Percentiles rank a stretch among this genome's conserved stretches.
These are phyloP conservation scores for Phycomyces blakesleeanus DNA, from an alignment of 192 early-diverging fungal species.

Conservation along the genomic window DNA sequence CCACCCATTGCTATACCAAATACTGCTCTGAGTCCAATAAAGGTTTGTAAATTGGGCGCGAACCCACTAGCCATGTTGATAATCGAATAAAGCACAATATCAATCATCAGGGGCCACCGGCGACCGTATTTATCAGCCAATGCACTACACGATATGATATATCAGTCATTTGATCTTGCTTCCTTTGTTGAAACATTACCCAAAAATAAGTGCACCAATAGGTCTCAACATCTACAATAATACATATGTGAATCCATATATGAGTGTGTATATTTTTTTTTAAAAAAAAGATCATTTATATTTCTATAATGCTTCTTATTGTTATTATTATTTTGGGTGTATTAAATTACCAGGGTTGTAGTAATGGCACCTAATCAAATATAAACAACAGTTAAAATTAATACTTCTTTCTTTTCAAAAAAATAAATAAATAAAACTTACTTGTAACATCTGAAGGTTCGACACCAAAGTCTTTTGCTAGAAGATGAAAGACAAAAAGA, in stretches of 20 bases:
- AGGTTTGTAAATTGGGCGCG: slow-evolving; percentile 53
- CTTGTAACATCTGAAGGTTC: slow-evolving; percentile 51
- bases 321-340: too few relatives aligned
- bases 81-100: slow-evolving; percentile 58
- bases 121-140: slow-evolving; percentile 67
- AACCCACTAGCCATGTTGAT: slow-evolving; percentile 67
- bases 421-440: slow-evolving; percentile 11
- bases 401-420: neutral
- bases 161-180: neutral
- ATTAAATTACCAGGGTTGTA: slow-evolving; percentile 43
- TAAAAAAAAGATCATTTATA: too few relatives aligned
- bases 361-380: slow-evolving; percentile 52
- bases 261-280: too few relatives aligned
- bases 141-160: slow-evolving; percentile 27
- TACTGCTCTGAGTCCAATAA: slow-evolving; percentile 55
- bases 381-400: neutral
- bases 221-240: slow-evolving; percentile 56
- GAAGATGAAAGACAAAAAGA: neutral
- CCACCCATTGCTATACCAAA: slow-evolving; percentile 67
- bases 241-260: neutral
- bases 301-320: too few relatives aligned
- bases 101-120: slow-evolving; percentile 61
- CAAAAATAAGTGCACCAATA: slow-evolving; percentile 70
- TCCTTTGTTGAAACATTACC: slow-evolving; percentile 4
- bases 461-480: slow-evolving; percentile 51